phyloP scores from a whole-genome alignment of 768 basidiomycete genomes.

The Pulveroboletus sp. region DNA sequence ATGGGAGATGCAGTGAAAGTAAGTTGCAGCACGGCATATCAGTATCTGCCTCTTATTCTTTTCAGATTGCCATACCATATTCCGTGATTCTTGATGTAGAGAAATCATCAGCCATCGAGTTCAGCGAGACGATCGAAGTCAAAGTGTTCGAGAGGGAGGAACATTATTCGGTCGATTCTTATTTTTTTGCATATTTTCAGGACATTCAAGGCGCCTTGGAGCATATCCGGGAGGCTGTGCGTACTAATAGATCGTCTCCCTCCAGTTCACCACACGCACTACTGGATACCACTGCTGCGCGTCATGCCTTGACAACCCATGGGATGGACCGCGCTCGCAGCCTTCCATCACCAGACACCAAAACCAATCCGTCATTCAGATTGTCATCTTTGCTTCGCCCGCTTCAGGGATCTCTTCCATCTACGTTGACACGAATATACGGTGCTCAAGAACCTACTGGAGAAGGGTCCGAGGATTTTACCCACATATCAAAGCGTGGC shows the following conservation, averaged over 20 bases:
- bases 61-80: conserved; percentile 89
- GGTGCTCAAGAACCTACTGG: conserved; percentile 32
- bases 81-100: conserved; percentile 87
- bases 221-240: conserved; percentile 76
- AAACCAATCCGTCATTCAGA: conserved; percentile 49
- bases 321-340: conserved; percentile 40
- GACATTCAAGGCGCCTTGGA: conserved; percentile 73
- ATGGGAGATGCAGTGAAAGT: conserved; percentile 95
- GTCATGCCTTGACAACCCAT: conserved; percentile 26
- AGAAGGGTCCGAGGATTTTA: conserved; percentile 58
- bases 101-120: conserved; percentile 84
- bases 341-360: conserved; percentile 33
- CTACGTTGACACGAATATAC: conserved; percentile 33
- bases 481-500: conserved; percentile 59
- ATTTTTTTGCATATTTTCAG: conserved; percentile 94
- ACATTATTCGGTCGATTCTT: conserved; percentile 75
- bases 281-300: conserved; percentile 57
- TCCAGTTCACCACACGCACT: conserved; percentile 30
- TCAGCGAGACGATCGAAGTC: conserved; percentile 93
- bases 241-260: conserved; percentile 42
- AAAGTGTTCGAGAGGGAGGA: conserved; percentile 83
- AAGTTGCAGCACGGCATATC: conserved; percentile 6
- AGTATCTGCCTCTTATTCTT: conserved; percentile 5
- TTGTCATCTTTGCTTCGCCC: conserved; percentile 64
- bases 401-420: conserved; percentile 53